A percentile compares a stretch with the other conserved stretches of the same genome.
Conservation (phyloP, 2,329 filamentous ascomycete genomes). For the Aspergillus intermedius region DNA sequence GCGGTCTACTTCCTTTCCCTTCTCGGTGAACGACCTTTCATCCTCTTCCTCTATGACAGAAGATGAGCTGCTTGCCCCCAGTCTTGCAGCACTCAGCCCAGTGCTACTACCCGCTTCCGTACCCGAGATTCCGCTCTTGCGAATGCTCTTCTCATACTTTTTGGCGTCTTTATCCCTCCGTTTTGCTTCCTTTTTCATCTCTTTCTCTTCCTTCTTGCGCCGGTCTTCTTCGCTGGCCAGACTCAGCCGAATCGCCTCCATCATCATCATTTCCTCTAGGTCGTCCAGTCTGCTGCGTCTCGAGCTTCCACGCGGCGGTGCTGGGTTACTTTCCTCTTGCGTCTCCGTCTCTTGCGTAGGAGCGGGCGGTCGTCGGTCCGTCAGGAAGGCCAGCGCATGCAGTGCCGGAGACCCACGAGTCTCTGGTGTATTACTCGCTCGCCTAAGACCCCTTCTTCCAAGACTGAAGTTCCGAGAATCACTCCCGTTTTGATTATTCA, state of each 20-base stretch:
- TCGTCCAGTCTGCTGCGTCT: slow-evolving; percentile 68
- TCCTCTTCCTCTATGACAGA: slow-evolving; percentile 26
- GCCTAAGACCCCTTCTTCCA: slow-evolving; percentile 48
- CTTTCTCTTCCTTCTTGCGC: slow-evolving; percentile 77
- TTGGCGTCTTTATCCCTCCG: slow-evolving; percentile 78
- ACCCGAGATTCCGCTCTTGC: slow-evolving; percentile 48
- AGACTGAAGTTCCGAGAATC: slow-evolving; percentile 50
- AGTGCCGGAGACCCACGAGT: slow-evolving; percentile 34
- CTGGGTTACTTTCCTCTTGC: slow-evolving; percentile 30
- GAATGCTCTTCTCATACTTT: slow-evolving; percentile 62
- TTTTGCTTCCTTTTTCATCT: slow-evolving; percentile 74
- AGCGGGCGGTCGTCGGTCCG: slow-evolving; percentile 33
- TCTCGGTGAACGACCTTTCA: slow-evolving; percentile 40
- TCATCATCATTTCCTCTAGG: slow-evolving; percentile 96
- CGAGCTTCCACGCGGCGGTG: slow-evolving; percentile 45
- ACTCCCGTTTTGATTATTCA: slow-evolving; percentile 49
- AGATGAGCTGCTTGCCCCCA: slow-evolving; percentile 29
- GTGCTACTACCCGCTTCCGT: slow-evolving; percentile 48
- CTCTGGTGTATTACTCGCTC: slow-evolving; percentile 31
- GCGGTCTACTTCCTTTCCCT: slow-evolving; percentile 67
- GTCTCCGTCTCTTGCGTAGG: slow-evolving; percentile 31
- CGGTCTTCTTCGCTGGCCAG: slow-evolving; percentile 90
- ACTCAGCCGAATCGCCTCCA: slow-evolving; percentile 87
- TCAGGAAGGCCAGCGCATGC: slow-evolving; percentile 42
- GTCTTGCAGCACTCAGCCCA: slow-evolving; percentile 46